phyloP scores from a whole-genome alignment of 495 filamentous ascomycete genomes.

The Lasiosphaeria hispida region DNA sequence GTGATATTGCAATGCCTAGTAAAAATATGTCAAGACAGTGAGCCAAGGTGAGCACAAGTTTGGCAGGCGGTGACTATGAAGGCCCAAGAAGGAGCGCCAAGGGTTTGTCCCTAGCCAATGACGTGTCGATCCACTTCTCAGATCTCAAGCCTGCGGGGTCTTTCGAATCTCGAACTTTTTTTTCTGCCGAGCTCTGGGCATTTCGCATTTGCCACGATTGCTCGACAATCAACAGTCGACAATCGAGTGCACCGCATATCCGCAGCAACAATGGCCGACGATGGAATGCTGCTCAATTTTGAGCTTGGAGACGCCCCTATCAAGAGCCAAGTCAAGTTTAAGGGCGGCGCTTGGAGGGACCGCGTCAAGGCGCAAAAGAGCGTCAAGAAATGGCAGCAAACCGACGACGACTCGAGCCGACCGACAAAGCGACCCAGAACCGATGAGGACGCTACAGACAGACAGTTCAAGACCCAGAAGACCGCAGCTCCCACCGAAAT shows the following conservation, averaged over 20 bases:
- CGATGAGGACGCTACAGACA: constrained; percentile 25
- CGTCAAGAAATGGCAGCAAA: constrained; percentile 43
- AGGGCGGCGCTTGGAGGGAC: constrained; percentile 89
- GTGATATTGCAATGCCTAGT: too few relatives aligned
- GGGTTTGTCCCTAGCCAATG: constrained; percentile 1
- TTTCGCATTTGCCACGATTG: background rate
- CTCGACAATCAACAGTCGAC: background rate
- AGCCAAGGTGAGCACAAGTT: background rate
- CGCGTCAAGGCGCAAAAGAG: constrained; percentile 74
- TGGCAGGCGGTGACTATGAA: constrained; percentile 21
- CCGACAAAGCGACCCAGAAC: constrained; percentile 42
- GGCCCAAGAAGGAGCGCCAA: background rate
- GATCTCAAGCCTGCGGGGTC: constrained; percentile 2
- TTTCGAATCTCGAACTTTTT: constrained; percentile 6
- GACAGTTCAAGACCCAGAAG: constrained; percentile 19
- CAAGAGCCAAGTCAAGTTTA: constrained; percentile 67
- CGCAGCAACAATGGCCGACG: constrained; percentile 70
- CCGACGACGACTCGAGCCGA: constrained; percentile 15
- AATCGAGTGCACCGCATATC: background rate
- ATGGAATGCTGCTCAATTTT: constrained; percentile 95
- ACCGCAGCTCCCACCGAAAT: constrained; percentile 18
- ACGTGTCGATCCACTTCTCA: background rate
- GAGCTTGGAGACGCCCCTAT: constrained; percentile 60
- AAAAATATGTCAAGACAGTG: too few relatives aligned
- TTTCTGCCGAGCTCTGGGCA: constrained; percentile 21